Percentiles rank a stretch among this genome's conserved stretches.
Evolutionary conservation across 208 protist species (phyloP).

Genomic region (Leishmania aethiopica): DNA sequence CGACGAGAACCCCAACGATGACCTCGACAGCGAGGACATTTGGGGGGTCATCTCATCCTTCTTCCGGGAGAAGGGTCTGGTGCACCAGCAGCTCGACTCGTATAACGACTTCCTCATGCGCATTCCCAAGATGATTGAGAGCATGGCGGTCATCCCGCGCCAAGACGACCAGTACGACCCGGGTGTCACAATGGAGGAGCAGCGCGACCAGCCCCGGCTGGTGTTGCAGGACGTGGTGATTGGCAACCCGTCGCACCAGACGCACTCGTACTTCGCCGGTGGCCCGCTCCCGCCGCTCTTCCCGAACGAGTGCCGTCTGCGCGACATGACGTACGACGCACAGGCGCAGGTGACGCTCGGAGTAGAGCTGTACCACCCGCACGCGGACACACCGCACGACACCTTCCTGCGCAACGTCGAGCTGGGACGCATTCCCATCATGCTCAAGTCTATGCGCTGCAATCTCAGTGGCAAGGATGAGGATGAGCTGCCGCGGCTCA

Average conservation of each 20-base stretch:
- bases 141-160: slow-evolving; percentile 67
- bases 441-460: slow-evolving; percentile 98
- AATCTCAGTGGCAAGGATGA: slow-evolving; percentile 92
- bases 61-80: slow-evolving; percentile 98
- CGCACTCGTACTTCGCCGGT: slow-evolving; percentile 43
- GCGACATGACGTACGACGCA: slow-evolving; percentile 95
- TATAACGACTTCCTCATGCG: slow-evolving; percentile 98
- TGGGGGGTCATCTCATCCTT: slow-evolving; percentile 98
- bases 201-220: slow-evolving; percentile 74
- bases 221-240: slow-evolving; percentile 83
- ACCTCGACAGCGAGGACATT: slow-evolving; percentile 93
- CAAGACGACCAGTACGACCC: slow-evolving; percentile 88
- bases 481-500: slow-evolving; percentile 93
- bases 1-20: slow-evolving; percentile 38
- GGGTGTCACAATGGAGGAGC: slow-evolving; percentile 42
- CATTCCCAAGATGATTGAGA: slow-evolving; percentile 81
- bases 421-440: slow-evolving; percentile 99
- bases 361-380: slow-evolving; percentile 60
- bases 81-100: slow-evolving; percentile 99
- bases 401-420: slow-evolving; percentile 76
- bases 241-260: slow-evolving; percentile 78
- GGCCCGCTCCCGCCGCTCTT: slow-evolving; percentile 79
- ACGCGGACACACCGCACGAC: slow-evolving; percentile 37
- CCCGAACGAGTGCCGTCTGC: slow-evolving; percentile 97
- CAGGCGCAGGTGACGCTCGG: slow-evolving; percentile 66